A percentile compares a stretch with the other conserved stretches of the same genome.
These are phyloP conservation scores for Penicillium canariense DNA, from an alignment of 495 filamentous ascomycete species.

Conservation along the genomic window DNA sequence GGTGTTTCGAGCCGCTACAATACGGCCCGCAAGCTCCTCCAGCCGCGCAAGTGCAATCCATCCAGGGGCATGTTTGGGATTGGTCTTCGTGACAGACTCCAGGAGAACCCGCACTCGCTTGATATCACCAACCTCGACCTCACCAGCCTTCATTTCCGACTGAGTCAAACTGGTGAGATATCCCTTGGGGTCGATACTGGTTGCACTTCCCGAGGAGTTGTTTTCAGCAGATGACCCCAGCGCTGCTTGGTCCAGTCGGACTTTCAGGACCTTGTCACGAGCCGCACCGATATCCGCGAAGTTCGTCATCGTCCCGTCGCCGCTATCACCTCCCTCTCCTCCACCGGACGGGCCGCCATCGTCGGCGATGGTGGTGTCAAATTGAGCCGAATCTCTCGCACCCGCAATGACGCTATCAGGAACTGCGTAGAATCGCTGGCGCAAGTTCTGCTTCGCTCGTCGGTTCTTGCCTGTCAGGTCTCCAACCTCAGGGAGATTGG, in stretches of 20 bases:
- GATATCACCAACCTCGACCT: constrained; percentile 87
- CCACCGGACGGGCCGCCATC: constrained; percentile 57
- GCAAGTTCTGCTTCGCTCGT: constrained; percentile 74
- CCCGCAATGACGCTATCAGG: constrained; percentile 94
- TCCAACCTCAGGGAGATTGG: constrained; percentile 89
- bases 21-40: constrained; percentile 88
- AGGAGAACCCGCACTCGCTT: constrained; percentile 91
- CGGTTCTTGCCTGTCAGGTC: constrained; percentile 94
- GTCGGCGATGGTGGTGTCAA: constrained; percentile 80
- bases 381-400: constrained; percentile 72
- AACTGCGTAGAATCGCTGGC: constrained; percentile 90
- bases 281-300: constrained; percentile 98
- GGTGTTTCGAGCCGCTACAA: constrained; percentile 77
- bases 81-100: constrained; percentile 93
- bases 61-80: constrained; percentile 90
- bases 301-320: constrained; percentile 90
- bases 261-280: constrained; percentile 88
- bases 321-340: constrained; percentile 48
- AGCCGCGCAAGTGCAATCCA: constrained; percentile 94
- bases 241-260: constrained; percentile 85
- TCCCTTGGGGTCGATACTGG: constrained; percentile 90
- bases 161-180: constrained; percentile 89
- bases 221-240: constrained; percentile 67
- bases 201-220: constrained; percentile 66
- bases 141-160: constrained; percentile 71